phyloP scores from a whole-genome alignment of 345 rosid species.

The Rhizophora mangle region DNA sequence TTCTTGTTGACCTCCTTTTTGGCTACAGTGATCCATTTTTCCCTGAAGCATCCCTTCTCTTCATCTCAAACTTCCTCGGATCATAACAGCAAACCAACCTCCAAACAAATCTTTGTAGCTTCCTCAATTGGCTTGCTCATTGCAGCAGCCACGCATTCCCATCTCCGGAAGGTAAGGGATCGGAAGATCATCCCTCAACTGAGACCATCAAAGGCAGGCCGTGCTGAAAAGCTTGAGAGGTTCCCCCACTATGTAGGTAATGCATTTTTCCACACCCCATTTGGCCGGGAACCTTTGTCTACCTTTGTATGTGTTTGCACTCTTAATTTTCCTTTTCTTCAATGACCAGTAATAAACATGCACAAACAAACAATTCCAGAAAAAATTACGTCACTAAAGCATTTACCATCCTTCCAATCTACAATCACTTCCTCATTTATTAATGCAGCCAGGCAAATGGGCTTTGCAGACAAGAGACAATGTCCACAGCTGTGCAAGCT shows the following conservation, averaged over 20 bases:
- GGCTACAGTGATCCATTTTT: neutral
- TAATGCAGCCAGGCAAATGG: conserved; percentile 76
- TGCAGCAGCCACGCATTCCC: conserved; percentile 58
- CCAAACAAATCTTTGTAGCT: conserved; percentile 53
- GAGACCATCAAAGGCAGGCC: conserved; percentile 39
- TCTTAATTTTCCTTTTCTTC: neutral
- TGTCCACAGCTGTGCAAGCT: conserved; percentile 66
- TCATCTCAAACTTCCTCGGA: conserved; percentile 28
- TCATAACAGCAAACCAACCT: conserved; percentile 39
- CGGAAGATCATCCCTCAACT: conserved; percentile 63
- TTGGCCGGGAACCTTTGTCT: neutral
- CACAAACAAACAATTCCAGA: no score
- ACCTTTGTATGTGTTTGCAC: neutral
- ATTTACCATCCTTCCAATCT: neutral
- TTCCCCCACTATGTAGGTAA: conserved; percentile 82
- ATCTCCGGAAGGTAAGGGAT: conserved; percentile 43
- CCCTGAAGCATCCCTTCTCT: neutral
- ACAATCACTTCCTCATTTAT: neutral
- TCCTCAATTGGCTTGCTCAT: conserved; percentile 68
- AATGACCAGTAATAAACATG: no score
- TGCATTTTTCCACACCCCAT: neutral
- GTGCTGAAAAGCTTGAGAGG: conserved; percentile 53
- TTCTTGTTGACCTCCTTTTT: neutral
- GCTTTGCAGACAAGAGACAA: conserved; percentile 61
- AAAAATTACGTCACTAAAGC: no score